Percentiles rank a stretch among this genome's conserved stretches.
phyloP scores from a whole-genome alignment of 2,329 filamentous ascomycete genomes.

The Paradendryphiella salina region DNA sequence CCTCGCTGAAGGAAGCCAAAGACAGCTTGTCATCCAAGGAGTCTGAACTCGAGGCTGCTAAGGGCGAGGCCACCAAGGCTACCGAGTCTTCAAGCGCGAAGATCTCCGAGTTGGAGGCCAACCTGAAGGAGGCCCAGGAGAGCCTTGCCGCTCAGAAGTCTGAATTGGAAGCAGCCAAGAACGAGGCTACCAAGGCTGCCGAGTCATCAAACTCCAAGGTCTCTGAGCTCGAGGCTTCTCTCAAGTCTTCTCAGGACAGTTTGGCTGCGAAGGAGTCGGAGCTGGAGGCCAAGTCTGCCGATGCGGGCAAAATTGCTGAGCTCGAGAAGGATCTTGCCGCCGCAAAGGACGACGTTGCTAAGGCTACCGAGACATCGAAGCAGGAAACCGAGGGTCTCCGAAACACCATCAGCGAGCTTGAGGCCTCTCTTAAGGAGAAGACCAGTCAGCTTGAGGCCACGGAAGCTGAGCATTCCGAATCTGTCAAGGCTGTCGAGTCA shows the following conservation, averaged over 20 bases:
- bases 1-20: slow-evolving; percentile 17
- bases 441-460: slow-evolving; percentile 20
- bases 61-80: slow-evolving; percentile 21
- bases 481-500: slow-evolving; percentile 20
- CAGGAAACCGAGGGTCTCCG: slow-evolving; percentile 19
- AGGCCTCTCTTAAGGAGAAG: slow-evolving; percentile 24
- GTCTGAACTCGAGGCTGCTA: slow-evolving; percentile 23
- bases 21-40: slow-evolving; percentile 15
- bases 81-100: slow-evolving; percentile 26
- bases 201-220: slow-evolving; percentile 29
- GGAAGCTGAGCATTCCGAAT: slow-evolving; percentile 18
- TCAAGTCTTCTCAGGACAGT: slow-evolving; percentile 29
- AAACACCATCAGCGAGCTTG: slow-evolving; percentile 26
- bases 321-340: slow-evolving; percentile 24
- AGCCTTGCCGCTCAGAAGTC: slow-evolving; percentile 29
- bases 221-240: slow-evolving; percentile 24
- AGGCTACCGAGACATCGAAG: slow-evolving; percentile 23
- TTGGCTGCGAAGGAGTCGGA: slow-evolving; percentile 31
- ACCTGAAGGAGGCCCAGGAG: slow-evolving; percentile 29
- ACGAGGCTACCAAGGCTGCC: slow-evolving; percentile 19
- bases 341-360: slow-evolving; percentile 16
- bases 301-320: slow-evolving; percentile 25
- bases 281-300: slow-evolving; percentile 19
- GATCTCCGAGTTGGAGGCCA: slow-evolving; percentile 27
- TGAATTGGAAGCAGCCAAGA: slow-evolving; percentile 24